Base-by-base conservation (phyloP, 352 stramenopile species). In the Thraustochytrium striatum region DNA sequence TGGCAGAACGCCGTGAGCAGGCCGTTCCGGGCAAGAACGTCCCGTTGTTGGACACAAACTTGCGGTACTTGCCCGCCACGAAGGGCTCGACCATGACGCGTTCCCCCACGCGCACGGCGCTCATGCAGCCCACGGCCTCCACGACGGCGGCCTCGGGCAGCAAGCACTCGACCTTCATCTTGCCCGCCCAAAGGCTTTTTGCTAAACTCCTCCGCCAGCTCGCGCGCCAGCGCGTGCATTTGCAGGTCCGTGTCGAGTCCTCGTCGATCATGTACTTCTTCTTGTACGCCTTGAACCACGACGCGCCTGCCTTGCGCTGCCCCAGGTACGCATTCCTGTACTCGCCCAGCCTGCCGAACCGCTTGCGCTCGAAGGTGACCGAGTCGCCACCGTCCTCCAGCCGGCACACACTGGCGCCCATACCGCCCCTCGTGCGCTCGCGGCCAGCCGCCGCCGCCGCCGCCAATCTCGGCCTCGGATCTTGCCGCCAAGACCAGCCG, bases 41-140 rank as follows among this genome's bases (percentile, higher is more conserved):
- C 8, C 65, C 65, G 41, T 75, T 75, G 5, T 75, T 75, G 65
- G 65, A 75, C 3, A 75, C 19, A 25, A 62, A 75, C 52, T 75
- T 75, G 65, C 61, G 32, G 52, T 75, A 75, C 30, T 39, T 30
- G 3, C 65, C 65, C 1, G 3, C 16, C 25, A 75, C 30, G 16
- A 41, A 9, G 5, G 65, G 65, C 30, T 75, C 65, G 7, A 75
- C 41, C 0, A 43, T 75, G 36, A 75, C 50, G 21, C 0, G 5
- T 8, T 75, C 65, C n/a, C 65, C 65, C 21, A 30, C 2, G 3
- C 16, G n/a, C 13, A 75, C 5, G 7, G 5, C 65, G 16, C 28
- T 21, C 13, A 39, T 61, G 2, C 13, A 43, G 7, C 44, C n/a
- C 41, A 43, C 11, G 35, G 16, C 7, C n/a, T n/a, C 36, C 3